Conservation (phyloP, 2,329 filamentous ascomycete species). For the Sporothrix mexicana region DNA sequence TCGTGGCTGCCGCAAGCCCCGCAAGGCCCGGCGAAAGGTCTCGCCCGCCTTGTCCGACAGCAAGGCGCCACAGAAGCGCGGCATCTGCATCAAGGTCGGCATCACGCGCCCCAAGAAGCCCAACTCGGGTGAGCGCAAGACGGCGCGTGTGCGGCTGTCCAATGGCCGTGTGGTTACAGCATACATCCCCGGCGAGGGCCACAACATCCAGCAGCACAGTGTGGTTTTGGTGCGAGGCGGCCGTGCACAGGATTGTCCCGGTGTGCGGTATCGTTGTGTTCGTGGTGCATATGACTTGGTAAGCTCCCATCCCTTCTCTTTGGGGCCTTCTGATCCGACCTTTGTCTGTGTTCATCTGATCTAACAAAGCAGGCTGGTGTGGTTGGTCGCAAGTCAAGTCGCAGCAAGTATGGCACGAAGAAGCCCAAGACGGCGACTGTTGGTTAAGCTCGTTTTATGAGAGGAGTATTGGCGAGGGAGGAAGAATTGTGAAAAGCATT, state of each 20-base stretch:
- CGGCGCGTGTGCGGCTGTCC: conserved; percentile 86
- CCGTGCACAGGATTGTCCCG: conserved; percentile 93
- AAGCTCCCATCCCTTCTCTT: conserved; percentile 48
- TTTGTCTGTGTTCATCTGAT: not conserved
- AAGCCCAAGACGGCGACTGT: conserved; percentile 85
- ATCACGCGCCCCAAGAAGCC: conserved; percentile 97
- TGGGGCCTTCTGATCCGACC: too few relatives aligned
- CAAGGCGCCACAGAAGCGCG: conserved; percentile 83
- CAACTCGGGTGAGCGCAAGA: conserved; percentile 96
- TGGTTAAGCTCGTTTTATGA: conserved; percentile 43
- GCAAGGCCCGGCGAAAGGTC: conserved; percentile 81
- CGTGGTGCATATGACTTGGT: conserved; percentile 92
- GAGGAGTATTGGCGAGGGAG: not conserved
- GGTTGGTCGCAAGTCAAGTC: conserved; percentile 77
- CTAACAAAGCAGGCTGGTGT: conserved; percentile 75
- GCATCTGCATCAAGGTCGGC: conserved; percentile 92
- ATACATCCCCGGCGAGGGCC: conserved; percentile 96
- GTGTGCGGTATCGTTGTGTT: conserved; percentile 94
- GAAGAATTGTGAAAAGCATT: not conserved
- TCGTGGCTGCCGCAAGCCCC: conserved; percentile 76
- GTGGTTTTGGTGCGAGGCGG: conserved; percentile 96
- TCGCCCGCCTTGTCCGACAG: conserved; percentile 80
- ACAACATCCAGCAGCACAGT: conserved; percentile 98
- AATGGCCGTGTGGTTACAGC: conserved; percentile 86
- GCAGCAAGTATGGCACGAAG: conserved; percentile 98